Evolutionary conservation across 2,329 filamentous ascomycete species (phyloP), one percentile per base, ranked within the genome.

Genomic region (Aureobasidium leucospermi): DNA sequence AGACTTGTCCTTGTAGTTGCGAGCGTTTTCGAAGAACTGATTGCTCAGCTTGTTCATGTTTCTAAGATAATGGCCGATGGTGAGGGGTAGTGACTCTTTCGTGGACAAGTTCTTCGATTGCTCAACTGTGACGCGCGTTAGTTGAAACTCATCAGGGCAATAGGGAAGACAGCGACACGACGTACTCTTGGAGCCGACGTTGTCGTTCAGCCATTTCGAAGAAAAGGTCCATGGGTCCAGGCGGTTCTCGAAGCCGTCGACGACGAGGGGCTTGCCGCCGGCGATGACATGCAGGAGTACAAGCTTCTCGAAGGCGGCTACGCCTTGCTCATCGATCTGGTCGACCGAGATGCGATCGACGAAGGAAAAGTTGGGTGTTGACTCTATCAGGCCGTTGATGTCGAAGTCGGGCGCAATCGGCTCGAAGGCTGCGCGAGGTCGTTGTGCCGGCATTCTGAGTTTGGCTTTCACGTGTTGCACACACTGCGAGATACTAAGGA

Each of bases 401-500:
- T 97, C 87, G 60, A 97, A 84, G 68, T 93, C 85, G 0, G 92
- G 92, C 0, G 91, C 84, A 48, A 97, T 89, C 1, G 93, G 92
- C 72, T 96, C 90, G 73, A 97, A 97, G 55, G 91, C 90, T 15
- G 91, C 90, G 69, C 90, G 87, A 0, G 90, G 90, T 67, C 92
- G 85, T 61, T 87, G 78, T 13, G 87, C 81, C 58, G 89, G 88
- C 91, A 96, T 96, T 3, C 6, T 45, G 31, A 1, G 10, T n/a
- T 11, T 45, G 31, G 2, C n/a, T 10, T 3, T 31, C 19, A 5
- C 46, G 39, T 56, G 36, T 23, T 15, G 41, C 52, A 16, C 52
- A 38, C 52, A 45, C 41, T n/a, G 28, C 8, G 10, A 15, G 11
- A 10, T 23, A 36, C 4, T n/a, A 15, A 9, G 6, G 15, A 29